phyloP scores from a whole-genome alignment of 2,329 filamentous ascomycete species.

The Hymenoscyphus repandus region DNA sequence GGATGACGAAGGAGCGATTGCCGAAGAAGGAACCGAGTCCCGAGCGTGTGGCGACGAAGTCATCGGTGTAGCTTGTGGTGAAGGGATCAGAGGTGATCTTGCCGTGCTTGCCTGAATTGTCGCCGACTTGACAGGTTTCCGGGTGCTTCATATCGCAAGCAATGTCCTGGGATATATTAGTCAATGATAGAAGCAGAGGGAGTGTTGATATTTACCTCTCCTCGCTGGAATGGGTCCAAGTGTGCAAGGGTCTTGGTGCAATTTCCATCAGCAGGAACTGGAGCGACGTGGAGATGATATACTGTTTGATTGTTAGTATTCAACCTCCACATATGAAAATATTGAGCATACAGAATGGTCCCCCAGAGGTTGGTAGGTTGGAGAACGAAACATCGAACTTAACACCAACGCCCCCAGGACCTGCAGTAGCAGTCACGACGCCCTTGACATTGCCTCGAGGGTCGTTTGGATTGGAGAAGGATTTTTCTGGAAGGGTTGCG shows the following conservation, averaged over 20 bases:
- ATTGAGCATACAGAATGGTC: conserved; percentile 52
- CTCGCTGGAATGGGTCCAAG: conserved; percentile 64
- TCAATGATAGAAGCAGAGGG: background rate
- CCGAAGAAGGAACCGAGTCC: conserved; percentile 55
- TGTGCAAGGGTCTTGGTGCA: conserved; percentile 64
- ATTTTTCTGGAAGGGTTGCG: conserved; percentile 45
- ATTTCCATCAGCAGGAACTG: conserved; percentile 62
- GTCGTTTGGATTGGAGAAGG: conserved; percentile 42
- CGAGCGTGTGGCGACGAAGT: conserved; percentile 49
- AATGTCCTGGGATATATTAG: conserved; percentile 40
- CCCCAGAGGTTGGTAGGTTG: conserved; percentile 51
- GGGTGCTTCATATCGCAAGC: conserved; percentile 53
- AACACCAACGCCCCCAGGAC: conserved; percentile 48
- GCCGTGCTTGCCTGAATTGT: conserved; percentile 71
- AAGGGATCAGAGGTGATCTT: conserved; percentile 49
- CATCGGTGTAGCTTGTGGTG: conserved; percentile 47
- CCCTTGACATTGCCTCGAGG: conserved; percentile 51
- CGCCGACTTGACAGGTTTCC: conserved; percentile 68
- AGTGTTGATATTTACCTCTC: conserved; percentile 30
- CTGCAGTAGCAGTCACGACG: conserved; percentile 41
- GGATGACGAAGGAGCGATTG: conserved; percentile 59
- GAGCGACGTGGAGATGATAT: conserved; percentile 67
- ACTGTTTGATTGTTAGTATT: conserved; percentile 36
- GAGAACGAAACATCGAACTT: conserved; percentile 49
- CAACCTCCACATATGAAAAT: background rate